A percentile compares a stretch with the other conserved stretches of the same genome.
Evolutionary conservation across 2,329 filamentous ascomycete species (phyloP).

Genomic region (Neoarthrinium moseri): DNA sequence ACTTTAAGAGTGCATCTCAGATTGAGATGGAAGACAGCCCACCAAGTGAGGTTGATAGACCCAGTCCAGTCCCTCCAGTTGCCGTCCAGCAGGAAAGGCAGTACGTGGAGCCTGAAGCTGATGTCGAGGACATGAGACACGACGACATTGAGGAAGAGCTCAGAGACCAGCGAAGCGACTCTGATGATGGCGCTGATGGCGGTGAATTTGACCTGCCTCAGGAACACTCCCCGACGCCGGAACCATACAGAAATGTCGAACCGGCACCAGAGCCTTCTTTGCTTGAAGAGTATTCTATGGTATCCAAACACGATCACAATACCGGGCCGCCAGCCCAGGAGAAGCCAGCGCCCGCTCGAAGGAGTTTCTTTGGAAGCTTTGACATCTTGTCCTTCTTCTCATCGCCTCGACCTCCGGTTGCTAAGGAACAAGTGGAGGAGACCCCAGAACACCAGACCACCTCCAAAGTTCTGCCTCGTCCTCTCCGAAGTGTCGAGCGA

Average conservation of each 20-base stretch:
- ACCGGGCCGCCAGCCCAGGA: conserved; percentile 18
- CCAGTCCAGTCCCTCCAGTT: background rate
- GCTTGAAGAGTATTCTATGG: conserved; percentile 44
- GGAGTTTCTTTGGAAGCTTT: conserved; percentile 31
- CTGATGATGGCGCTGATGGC: conserved; percentile 1
- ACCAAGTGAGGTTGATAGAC: conserved; percentile 19
- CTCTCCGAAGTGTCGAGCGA: conserved; percentile 15
- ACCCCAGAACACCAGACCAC: background rate
- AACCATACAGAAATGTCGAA: background rate
- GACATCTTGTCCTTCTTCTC: conserved; percentile 58
- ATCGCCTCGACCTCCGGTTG: conserved; percentile 45
- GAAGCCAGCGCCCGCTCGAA: conserved; percentile 20
- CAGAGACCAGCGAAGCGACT: background rate
- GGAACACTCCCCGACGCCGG: background rate
- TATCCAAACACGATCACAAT: conserved; percentile 36
- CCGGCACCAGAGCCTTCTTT: conserved; percentile 10
- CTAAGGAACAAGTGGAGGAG: conserved; percentile 9
- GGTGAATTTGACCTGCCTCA: conserved; percentile 2
- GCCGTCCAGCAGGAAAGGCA: background rate
- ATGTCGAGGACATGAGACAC: background rate
- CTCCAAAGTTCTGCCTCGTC: conserved; percentile 10
- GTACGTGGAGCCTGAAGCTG: background rate
- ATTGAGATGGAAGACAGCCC: conserved; percentile 27
- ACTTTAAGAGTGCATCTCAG: conserved; percentile 27
- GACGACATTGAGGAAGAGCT: background rate